These are phyloP conservation scores for Thozetella sp. DNA, from an alignment of 495 filamentous ascomycete species.

Conservation along the genomic window DNA sequence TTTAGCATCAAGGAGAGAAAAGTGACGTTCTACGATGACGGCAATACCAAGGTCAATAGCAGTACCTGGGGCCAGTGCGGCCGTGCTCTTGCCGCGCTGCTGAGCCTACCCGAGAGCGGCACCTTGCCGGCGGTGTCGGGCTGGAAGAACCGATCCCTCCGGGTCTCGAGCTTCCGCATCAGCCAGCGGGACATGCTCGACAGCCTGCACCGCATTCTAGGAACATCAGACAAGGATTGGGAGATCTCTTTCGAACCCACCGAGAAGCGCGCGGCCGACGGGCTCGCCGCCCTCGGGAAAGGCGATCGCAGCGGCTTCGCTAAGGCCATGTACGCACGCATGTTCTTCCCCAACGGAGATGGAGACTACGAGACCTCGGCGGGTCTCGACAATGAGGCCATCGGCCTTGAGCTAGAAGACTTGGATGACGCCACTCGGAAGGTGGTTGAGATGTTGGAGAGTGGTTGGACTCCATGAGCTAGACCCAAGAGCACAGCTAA, in stretches of 20 bases:
- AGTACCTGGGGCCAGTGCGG: conserved; percentile 46
- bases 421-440: conserved; percentile 55
- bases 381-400: conserved; percentile 45
- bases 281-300: conserved; percentile 33
- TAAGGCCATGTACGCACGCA: conserved; percentile 50
- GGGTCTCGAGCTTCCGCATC: conserved; percentile 41
- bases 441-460: conserved; percentile 31
- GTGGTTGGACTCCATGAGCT: neutral
- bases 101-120: conserved; percentile 41
- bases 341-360: conserved; percentile 50
- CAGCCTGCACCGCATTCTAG: conserved; percentile 51
- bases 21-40: conserved; percentile 35
- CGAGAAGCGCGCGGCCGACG: conserved; percentile 43
- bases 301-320: conserved; percentile 50
- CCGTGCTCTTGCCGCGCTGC: conserved; percentile 34
- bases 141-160: conserved; percentile 38
- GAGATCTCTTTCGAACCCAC: conserved; percentile 42
- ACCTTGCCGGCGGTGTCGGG: conserved; percentile 22
- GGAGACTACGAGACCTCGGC: conserved; percentile 38
- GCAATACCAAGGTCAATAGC: conserved; percentile 25
- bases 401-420: conserved; percentile 61
- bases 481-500: neutral
- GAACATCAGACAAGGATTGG: conserved; percentile 58
- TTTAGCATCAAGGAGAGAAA: conserved; percentile 28
- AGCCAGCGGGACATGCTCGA: conserved; percentile 51